A percentile compares a stretch with the other conserved stretches of the same genome.
Evolutionary conservation across 2,329 filamentous ascomycete species (phyloP).

Genomic region (Pestalotiopsis sp.): DNA sequence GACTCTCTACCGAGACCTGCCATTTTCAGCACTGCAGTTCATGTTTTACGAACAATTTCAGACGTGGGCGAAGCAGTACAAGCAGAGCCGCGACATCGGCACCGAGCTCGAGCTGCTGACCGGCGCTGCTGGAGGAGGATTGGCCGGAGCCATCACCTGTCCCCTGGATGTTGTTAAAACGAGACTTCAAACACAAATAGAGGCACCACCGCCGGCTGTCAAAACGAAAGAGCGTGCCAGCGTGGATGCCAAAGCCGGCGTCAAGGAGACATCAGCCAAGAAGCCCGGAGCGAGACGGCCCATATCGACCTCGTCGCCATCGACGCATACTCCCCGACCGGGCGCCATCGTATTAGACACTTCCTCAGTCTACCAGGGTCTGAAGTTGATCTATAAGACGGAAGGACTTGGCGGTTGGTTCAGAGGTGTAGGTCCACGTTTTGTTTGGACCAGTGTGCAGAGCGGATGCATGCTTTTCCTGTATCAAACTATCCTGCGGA

Average conservation of each 20-base stretch:
- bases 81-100: slow-evolving; percentile 82
- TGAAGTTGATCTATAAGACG: slow-evolving; percentile 85
- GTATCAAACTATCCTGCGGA: slow-evolving; percentile 84
- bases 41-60: slow-evolving; percentile 98
- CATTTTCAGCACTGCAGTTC: slow-evolving; percentile 95
- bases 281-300: slow-evolving; percentile 50
- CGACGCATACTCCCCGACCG: slow-evolving; percentile 77
- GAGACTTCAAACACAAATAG: slow-evolving; percentile 87
- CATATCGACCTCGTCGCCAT: slow-evolving; percentile 90
- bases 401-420: slow-evolving; percentile 93
- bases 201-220: slow-evolving; percentile 35
- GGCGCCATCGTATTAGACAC: slow-evolving; percentile 83
- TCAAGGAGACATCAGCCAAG: slow-evolving; percentile 24
- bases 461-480: slow-evolving; percentile 95
- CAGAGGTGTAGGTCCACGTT: slow-evolving; percentile 87
- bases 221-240: slow-evolving; percentile 26
- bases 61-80: slow-evolving; percentile 76
- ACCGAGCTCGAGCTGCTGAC: slow-evolving; percentile 84
- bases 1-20: slow-evolving; percentile 89
- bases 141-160: slow-evolving; percentile 93
- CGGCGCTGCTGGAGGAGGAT: slow-evolving; percentile 84
- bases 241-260: slow-evolving; percentile 25
- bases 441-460: slow-evolving; percentile 97
- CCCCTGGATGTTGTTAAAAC: slow-evolving; percentile 95
- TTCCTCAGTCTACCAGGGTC: slow-evolving; percentile 82